Evolutionary conservation across 108 stramenopile genomes (phyloP).

Genomic region (Conticribra guillardii): DNA sequence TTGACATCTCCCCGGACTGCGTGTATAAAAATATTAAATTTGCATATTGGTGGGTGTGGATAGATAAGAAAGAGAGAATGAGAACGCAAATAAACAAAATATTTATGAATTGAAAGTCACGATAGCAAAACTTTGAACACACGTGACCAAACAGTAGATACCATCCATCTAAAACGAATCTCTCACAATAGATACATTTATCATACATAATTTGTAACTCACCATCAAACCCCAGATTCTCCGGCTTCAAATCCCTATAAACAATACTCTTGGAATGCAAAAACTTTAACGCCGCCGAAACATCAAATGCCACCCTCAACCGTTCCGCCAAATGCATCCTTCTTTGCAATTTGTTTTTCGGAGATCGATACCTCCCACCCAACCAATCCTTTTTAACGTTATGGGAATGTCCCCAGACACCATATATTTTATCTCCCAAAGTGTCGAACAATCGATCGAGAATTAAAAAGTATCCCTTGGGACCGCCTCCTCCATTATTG

Average conservation of each 20-base stretch:
- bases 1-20: slow-evolving; percentile 45
- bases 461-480: slow-evolving; percentile 71
- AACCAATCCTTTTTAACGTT: slow-evolving; percentile 7
- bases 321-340: slow-evolving; percentile 53
- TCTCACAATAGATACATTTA: too few relatives aligned
- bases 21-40: not conserved
- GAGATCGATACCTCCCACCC: not conserved
- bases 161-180: too few relatives aligned
- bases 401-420: slow-evolving; percentile 19
- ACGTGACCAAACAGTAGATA: too few relatives aligned
- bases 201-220: slow-evolving; percentile 9
- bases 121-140: too few relatives aligned
- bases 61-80: too few relatives aligned
- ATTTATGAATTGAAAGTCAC: too few relatives aligned
- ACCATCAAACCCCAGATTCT: slow-evolving; percentile 47
- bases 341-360: slow-evolving; percentile 1
- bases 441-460: slow-evolving; percentile 84
- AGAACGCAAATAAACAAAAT: slow-evolving; percentile 4
- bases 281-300: slow-evolving; percentile 73
- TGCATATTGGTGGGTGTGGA: too few relatives aligned
- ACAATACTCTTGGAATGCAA: slow-evolving; percentile 74
- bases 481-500: not conserved
- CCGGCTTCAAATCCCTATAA: slow-evolving; percentile 76
- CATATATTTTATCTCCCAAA: slow-evolving; percentile 50
- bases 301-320: slow-evolving; percentile 77